Evolutionary conservation across 2,329 filamentous ascomycete genomes (phyloP), one percentile per base, ranked within the genome.

Genomic region (Fusarium sp.): DNA sequence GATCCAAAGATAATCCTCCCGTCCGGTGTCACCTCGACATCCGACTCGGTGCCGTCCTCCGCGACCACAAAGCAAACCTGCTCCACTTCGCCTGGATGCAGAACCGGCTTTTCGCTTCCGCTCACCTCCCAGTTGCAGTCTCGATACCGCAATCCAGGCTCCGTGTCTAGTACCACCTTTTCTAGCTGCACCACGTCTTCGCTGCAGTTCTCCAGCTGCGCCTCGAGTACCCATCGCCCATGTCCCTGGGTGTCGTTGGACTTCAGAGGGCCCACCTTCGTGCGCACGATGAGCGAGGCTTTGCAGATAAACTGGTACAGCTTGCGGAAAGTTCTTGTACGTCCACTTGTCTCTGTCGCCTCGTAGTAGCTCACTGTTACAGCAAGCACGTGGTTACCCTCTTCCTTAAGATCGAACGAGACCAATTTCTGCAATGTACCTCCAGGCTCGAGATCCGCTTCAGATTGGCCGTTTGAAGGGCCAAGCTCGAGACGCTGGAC

Each of bases 271-370:
- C 92, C 93, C 6, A 94, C 89, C 80, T 98, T 99, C 2, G 95
- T 98, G 70, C 95, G 87, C 64, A 99, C 95, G 70, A 95, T 93
- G 73, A 99, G 85, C 66, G 94, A 92, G 41, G 93, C 90, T 83
- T 97, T 95, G 78, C 95, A 96, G 60, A 97, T 91, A 78, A 99
- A 99, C 80, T 98, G 96, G 81, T 98, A 99, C 66, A 99, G 84
- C 83, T 98, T 98, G 73, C 95, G 87, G 79, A 98, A 98, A 13
- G 94, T 97, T 65, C 96, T 86, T 40, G 93, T 91, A 53, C 93
- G 88, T 6, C 89, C 89, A 70, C 87, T 88, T 20, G 88, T 90
- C 74, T 92, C 85, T n/a, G 87, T 88, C 1, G 93, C 94, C 81
- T 98, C 95, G 59, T 94, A 97, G 82, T 98, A 98, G 72, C 92